Percentiles rank a stretch among this genome's conserved stretches.
Conservation (phyloP, 2,329 filamentous ascomycete genomes). For the Fusarium pseudograminearum region DNA sequence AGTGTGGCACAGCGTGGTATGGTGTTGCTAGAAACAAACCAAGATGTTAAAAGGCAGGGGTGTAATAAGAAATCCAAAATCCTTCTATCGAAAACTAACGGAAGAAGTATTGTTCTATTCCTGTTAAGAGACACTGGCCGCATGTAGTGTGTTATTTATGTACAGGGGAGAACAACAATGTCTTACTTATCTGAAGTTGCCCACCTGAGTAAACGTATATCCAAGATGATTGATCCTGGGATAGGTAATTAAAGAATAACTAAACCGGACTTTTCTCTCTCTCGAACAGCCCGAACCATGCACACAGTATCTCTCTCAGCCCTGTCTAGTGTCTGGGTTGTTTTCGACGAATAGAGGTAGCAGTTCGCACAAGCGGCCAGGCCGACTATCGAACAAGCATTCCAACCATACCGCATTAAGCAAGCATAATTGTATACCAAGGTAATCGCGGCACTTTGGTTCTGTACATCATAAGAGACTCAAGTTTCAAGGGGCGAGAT, state of each 20-base stretch:
- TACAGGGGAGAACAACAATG: neutral
- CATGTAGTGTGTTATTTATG: neutral
- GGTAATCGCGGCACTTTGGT: conserved; percentile 13
- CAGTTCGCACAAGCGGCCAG: conserved; percentile 7
- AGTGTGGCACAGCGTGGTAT: conserved; percentile 18
- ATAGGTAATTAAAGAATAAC: neutral
- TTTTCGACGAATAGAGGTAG: conserved; percentile 18
- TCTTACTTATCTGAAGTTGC: neutral
- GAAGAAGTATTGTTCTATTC: neutral
- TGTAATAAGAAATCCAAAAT: neutral
- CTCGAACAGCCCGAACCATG: neutral
- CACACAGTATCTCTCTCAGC: conserved; percentile 31
- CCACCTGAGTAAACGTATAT: neutral
- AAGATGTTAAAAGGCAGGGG: neutral
- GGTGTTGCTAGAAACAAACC: neutral
- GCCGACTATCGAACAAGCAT: conserved; percentile 16
- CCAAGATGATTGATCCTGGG: neutral
- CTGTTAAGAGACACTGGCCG: neutral
- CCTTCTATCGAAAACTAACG: neutral
- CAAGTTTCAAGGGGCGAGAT: neutral
- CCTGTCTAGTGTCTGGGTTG: conserved; percentile 35
- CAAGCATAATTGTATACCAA: conserved; percentile 6
- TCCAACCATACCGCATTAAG: conserved; percentile 18
- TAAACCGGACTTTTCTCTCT: neutral
- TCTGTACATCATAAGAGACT: neutral